Conservation (phyloP, 345 rosid species). For the Brassica rapa region DNA sequence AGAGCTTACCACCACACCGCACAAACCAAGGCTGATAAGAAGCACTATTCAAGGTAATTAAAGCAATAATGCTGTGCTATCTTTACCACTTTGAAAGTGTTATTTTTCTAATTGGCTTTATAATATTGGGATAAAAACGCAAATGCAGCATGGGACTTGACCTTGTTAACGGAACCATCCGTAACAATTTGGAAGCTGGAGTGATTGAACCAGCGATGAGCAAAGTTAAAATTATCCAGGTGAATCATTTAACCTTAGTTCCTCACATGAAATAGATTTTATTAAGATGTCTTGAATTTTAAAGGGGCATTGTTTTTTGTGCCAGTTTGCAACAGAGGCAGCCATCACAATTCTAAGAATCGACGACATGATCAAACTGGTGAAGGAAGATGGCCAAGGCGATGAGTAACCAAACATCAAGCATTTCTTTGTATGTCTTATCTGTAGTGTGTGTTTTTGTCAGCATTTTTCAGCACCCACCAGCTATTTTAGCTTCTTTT, state of each 20-base stretch:
- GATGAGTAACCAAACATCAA: slow-evolving; percentile 24
- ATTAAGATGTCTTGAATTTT: not conserved
- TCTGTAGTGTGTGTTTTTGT: slow-evolving; percentile 26
- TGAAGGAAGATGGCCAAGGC: slow-evolving; percentile 86
- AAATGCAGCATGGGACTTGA: slow-evolving; percentile 92
- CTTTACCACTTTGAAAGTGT: not conserved
- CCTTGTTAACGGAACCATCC: slow-evolving; percentile 72
- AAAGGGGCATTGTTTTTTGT: slow-evolving; percentile 11
- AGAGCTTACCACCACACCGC: too few relatives aligned
- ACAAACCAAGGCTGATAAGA: slow-evolving; percentile 69
- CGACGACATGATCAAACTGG: slow-evolving; percentile 96
- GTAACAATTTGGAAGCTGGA: slow-evolving; percentile 97
- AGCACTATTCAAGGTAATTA: slow-evolving; percentile 77
- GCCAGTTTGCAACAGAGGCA: slow-evolving; percentile 93
- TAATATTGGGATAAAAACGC: slow-evolving; percentile 9
- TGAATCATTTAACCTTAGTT: slow-evolving; percentile 23
- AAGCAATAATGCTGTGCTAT: not conserved
- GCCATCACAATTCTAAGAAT: slow-evolving; percentile 95
- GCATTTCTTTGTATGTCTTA: slow-evolving; percentile 5
- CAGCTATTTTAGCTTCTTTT: not conserved
- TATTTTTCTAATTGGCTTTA: not conserved
- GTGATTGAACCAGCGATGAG: slow-evolving; percentile 99
- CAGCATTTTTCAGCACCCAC: slow-evolving; percentile 4
- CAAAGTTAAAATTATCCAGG: slow-evolving; percentile 99
- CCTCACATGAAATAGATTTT: not conserved